Evolutionary conservation across 495 filamentous ascomycete genomes (phyloP), one percentile per base, ranked within the genome.

Genomic region (Immersiella caudata): DNA sequence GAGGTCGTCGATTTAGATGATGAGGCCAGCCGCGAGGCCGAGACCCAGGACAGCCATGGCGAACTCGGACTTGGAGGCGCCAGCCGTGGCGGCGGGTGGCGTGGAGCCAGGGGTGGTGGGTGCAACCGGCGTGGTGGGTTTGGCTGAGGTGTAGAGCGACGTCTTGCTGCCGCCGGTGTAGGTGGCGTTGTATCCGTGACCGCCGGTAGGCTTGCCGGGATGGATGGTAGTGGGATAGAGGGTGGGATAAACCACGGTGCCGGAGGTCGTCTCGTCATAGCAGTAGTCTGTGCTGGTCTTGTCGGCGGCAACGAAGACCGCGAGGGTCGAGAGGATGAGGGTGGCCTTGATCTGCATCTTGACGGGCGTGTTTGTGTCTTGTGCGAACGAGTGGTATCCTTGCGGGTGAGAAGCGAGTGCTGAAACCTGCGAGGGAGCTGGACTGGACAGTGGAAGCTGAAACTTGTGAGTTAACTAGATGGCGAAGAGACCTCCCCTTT

Each of bases 151-250:
- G 40, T 54, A 61, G 24, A 50, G 29, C 24, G 62, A 35, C 26
- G 81, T 84, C 87, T 70, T 77, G 75, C n/a, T n/a, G n/a, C n/a
- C n/a, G n/a, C 4, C 85, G 84, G 29, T 77, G 75, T 65, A 86
- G 87, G 66, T 83, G 78, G 62, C 80, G 77, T 29, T 62, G 52
- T 52, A 56, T n/a, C n/a, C n/a, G n/a, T n/a, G n/a, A 71, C 46
- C 71, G 75, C 8, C 79, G 78, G 29, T 14, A 56, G 77, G 66
- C 18, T 33, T 46, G 62, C 26, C 18, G 51, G 54, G 24, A 18
- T 24, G 65, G 25, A 25, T 54, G 25, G 18, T 40, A 54, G 12
- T 60, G 20, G 46, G 20, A 80, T 78, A 51, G 78, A 81, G 62
- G 73, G 75, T 46, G 57, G 81, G 56, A 79, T 81, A 71, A 76